Base-by-base conservation (phyloP, 202 grass and related monocot species). In the Setaria italica region DNA sequence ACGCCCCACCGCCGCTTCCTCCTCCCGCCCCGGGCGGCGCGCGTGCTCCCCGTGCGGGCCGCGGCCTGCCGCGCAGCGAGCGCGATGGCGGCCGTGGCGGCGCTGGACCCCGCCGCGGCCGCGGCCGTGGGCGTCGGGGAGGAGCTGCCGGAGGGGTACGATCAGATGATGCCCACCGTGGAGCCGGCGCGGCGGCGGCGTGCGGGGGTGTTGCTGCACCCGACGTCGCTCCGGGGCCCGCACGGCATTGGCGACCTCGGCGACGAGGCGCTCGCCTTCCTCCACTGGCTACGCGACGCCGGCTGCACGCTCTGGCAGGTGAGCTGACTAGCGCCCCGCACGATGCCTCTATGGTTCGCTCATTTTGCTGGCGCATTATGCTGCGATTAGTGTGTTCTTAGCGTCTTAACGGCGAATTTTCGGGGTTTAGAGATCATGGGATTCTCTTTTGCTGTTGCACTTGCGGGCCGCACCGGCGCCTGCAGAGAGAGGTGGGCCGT, bases 261-360 rank as follows among this genome's bases (percentile, higher is more conserved):
- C 57, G 90, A 85, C 58, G 76, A 94, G 77, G 88, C 90, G 49
- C 59, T 94, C 30, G 76, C 82, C 1, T 96, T 99, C 80, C 91
- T 99, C 70, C 67, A 86, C 46, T 99, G 96, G 96, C 91, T 99
- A 68, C 85, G 33, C 67, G 84, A 84, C 48, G 70, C 88, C 42
- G 97, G 97, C 14, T 95, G 92, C 80, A 86, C 84, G 42, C 88
- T 99, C 60, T 99, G 97, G 97, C 93, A 99, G 97, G 97, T 99
- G 62, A 89, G 6, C 21, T 25, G 11, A 19, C 13, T 30, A 47
- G 9, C 20, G 41, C 56, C 25, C 30, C 69, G 4, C 67, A 50
- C 89, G 84, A 87, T 84, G 21, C 62, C 50, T 14, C 43, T 3
- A 6, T 25, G 29, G 2, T 49, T 49, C 68, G 2, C 21, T 60